These are phyloP conservation scores for Allodekkera sacchari DNA, from an alignment of 805 yeast genomes.

Conservation along the genomic window DNA sequence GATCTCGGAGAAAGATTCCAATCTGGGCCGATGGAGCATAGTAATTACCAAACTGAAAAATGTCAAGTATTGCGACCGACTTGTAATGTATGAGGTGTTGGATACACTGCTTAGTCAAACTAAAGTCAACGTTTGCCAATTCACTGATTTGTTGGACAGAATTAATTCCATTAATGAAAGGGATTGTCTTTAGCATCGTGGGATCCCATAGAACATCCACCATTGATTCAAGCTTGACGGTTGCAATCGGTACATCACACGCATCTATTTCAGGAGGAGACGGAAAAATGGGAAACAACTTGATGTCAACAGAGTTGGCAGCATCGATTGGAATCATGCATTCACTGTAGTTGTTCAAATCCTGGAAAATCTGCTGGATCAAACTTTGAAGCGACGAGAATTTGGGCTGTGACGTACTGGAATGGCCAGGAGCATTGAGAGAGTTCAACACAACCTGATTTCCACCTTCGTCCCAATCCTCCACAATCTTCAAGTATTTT, in stretches of 20 bases:
- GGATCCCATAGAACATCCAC: constrained; percentile 97
- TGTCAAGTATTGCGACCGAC: constrained; percentile 73
- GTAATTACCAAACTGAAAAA: constrained; percentile 81
- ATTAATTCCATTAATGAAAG: constrained; percentile 82
- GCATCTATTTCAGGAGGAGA: constrained; percentile 72
- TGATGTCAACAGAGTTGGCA: constrained; percentile 85
- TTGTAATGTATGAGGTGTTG: constrained; percentile 87
- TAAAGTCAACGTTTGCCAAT: constrained; percentile 72
- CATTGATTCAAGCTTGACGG: constrained; percentile 62
- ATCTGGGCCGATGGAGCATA: constrained; percentile 85
- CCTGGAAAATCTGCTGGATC: constrained; percentile 87
- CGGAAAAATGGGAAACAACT: constrained; percentile 81
- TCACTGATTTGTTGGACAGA: constrained; percentile 70
- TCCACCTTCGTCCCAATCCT: constrained; percentile 21
- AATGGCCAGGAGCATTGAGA: constrained; percentile 10
- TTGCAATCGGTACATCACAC: constrained; percentile 87
- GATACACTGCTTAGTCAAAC: constrained; percentile 74
- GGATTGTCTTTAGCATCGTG: constrained; percentile 81
- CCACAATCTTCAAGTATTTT: constrained; percentile 23
- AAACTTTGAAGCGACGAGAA: constrained; percentile 58
- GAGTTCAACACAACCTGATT: constrained; percentile 16
- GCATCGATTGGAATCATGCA: constrained; percentile 90
- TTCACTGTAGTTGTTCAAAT: constrained; percentile 89
- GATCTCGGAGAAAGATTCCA: constrained; percentile 55
- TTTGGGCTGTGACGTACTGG: constrained; percentile 19